These are phyloP conservation scores for Cynanchum wilfordii DNA, from an alignment of 257 asterid genomes.

Conservation along the genomic window DNA sequence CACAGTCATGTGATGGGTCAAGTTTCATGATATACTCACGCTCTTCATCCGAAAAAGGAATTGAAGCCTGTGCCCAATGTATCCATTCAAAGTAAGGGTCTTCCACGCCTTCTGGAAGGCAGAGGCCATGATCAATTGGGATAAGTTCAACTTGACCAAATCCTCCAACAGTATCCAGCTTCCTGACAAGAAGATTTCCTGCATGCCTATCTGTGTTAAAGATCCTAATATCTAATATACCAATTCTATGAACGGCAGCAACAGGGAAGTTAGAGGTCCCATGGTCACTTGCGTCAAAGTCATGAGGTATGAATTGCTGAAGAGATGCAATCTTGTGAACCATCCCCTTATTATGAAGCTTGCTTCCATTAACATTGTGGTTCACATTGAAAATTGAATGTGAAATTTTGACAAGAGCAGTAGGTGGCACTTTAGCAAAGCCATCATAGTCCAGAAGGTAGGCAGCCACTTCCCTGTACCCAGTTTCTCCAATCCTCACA, in stretches of 20 bases:
- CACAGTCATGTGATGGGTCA: constrained; percentile 16
- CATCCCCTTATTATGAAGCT: constrained; percentile 2
- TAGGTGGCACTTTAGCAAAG: constrained; percentile 24
- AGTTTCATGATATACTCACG: constrained; percentile 14
- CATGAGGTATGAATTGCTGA: constrained; percentile 19
- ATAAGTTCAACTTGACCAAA: constrained; percentile 16
- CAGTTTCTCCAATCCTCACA: constrained; percentile 22
- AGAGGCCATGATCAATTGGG: constrained; percentile 25
- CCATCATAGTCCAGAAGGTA: constrained; percentile 18
- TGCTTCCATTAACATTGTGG: constrained; percentile 9
- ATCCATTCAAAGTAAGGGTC: constrained; percentile 24
- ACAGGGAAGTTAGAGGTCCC: constrained; percentile 19
- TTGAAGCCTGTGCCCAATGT: constrained; percentile 24
- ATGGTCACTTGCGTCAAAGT: constrained; percentile 20
- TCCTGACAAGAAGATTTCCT: constrained; percentile 19
- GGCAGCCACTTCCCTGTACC: constrained; percentile 23
- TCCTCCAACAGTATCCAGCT: constrained; percentile 1
- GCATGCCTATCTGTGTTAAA: constrained; percentile 22
- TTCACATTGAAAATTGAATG: constrained; percentile 21
- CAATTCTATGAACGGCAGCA: constrained; percentile 18
- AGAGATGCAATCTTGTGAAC: constrained; percentile 21
- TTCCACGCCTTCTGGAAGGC: constrained; percentile 22
- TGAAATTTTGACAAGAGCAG: constrained; percentile 18
- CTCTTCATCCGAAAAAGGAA: constrained; percentile 17
- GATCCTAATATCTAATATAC: constrained; percentile 20